Evolutionary conservation across 148 eudicot genomes (phyloP), one percentile per base, ranked within the genome.

Genomic region (Rhododendron simsii): DNA sequence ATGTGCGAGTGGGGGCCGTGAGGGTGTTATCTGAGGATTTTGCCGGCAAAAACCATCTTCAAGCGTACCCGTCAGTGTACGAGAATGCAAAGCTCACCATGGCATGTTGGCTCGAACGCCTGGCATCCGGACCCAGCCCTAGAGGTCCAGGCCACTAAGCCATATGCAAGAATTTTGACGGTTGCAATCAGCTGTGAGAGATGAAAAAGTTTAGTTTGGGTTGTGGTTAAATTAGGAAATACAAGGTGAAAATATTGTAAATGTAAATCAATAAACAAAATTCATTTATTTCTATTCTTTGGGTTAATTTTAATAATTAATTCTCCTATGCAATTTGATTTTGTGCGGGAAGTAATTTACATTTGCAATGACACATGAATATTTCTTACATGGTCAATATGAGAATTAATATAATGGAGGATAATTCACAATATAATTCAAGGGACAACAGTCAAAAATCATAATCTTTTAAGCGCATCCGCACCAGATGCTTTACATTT

Each of bases 121-220:
- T 81, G 26, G 26, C 87, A 2, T 81, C 84, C 0, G 87, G 87
- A 33, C 87, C 87, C 3, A 86, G 84, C 65, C 84, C 87, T 14
- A 86, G 3, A 71, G 87, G 84, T 20, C 84, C 80, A 6, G 84
- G 87, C 33, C 73, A 81, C n/a, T 83, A 35, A 51, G 26, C 16
- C 39, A 1, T 33, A 53, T 53, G 44, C 41, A 35, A 4, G 3
- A 13, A 8, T 33, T 73, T 73, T 73, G 44, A 15, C 6, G 44
- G 78, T 67, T 26, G 16, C 3, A 67, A 67, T 15, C 20, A 4
- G 20, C 44, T 4, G 4, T 14, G 73, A 2, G 73, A 2, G 15
- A n/a, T 26, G 77, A 33, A 73, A 33, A 33, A 33, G 0, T 33
- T 15, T 73, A 33, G 20, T 3, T 73, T 73, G 5, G 21, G 78